phyloP scores from a whole-genome alignment of 2,329 filamentous ascomycete species.

The Nakataea oryzae region DNA sequence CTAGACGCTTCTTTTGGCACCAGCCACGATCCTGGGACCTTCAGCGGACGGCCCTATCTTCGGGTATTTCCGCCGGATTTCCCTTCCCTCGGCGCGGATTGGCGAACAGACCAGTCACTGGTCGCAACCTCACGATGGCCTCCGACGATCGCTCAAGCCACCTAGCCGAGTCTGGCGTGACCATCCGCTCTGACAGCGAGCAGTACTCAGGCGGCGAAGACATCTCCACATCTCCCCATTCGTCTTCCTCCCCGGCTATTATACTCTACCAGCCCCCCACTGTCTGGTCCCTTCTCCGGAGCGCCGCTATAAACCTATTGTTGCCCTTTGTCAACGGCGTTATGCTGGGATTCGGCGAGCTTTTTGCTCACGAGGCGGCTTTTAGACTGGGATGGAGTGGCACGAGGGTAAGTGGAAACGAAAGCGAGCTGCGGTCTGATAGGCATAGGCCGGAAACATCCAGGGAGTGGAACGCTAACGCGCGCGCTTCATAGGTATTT shows the following conservation, averaged over 20 bases:
- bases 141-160: conserved; percentile 38
- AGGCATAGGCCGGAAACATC: not conserved
- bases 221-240: conserved; percentile 47
- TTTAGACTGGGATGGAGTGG: conserved; percentile 88
- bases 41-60: not conserved
- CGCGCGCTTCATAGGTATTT: conserved; percentile 34
- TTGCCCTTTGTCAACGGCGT: conserved; percentile 94
- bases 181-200: conserved; percentile 74
- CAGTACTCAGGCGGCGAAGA: conserved; percentile 63
- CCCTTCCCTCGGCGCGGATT: not conserved
- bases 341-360: conserved; percentile 95
- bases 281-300: conserved; percentile 72
- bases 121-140: conserved; percentile 33
- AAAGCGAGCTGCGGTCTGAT: not conserved
- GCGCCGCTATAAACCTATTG: conserved; percentile 90
- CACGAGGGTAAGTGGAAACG: conserved; percentile 62
- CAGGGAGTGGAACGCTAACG: not conserved
- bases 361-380: conserved; percentile 92
- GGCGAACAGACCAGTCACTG: not conserved
- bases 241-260: conserved; percentile 55
- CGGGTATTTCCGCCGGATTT: not conserved
- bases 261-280: conserved; percentile 87
- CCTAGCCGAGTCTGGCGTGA: conserved; percentile 63
- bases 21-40: no score
- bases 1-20: no score